phyloP scores from a whole-genome alignment of 805 yeast genomes.

The Wickerhamomyces mucosus region DNA sequence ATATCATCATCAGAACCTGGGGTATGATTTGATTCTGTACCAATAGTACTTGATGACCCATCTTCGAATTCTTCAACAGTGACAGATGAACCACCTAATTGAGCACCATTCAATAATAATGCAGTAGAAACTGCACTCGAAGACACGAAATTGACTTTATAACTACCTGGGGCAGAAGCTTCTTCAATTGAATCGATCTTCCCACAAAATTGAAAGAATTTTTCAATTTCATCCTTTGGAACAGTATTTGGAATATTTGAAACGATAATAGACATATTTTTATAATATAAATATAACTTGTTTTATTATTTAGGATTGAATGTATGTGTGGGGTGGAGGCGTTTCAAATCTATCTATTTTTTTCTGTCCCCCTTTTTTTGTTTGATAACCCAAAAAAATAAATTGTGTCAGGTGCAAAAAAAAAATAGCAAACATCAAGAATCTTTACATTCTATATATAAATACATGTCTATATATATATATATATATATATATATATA shows the following conservation, averaged over 20 bases:
- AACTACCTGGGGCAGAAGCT: conserved; percentile 4
- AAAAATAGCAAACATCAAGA: too few species aligned
- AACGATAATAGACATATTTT: conserved; percentile 34
- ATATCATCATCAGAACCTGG: conserved; percentile 32
- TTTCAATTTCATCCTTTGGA: conserved; percentile 40
- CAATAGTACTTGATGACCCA: conserved; percentile 12
- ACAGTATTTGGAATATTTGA: conserved; percentile 45
- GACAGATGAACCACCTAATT: conserved; percentile 50
- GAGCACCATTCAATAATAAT: conserved; percentile 60
- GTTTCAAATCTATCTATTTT: too few species aligned
- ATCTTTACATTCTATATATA: too few species aligned
- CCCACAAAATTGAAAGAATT: conserved; percentile 74
- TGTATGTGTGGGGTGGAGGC: too few species aligned
- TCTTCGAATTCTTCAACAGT: conserved; percentile 27
- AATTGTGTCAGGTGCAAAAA: too few species aligned
- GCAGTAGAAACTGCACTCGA: conserved; percentile 65
- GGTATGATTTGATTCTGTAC: conserved; percentile 1
- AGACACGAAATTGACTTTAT: conserved; percentile 43
- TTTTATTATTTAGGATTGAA: too few species aligned
- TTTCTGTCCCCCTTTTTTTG: too few species aligned
- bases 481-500: too few species aligned
- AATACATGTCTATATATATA: too few species aligned
- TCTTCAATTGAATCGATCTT: conserved; percentile 25
- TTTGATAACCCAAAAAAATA: too few species aligned
- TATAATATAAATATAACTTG: too few species aligned